Base-by-base conservation (phyloP, 78 protist genomes). In the Tieghemostelium lacteum region DNA sequence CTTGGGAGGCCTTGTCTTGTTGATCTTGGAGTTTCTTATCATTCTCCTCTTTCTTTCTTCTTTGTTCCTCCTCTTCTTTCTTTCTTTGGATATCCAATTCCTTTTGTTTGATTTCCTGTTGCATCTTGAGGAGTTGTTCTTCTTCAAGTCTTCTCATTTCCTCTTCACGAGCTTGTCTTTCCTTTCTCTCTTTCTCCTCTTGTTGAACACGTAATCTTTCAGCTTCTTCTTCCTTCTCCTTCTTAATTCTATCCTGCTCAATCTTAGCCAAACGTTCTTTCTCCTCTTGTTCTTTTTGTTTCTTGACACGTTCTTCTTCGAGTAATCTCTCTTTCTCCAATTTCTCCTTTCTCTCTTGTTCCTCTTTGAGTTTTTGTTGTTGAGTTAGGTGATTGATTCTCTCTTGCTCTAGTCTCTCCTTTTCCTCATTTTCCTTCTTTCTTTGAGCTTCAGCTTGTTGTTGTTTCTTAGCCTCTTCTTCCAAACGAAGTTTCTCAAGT, bases 1-100 rank as follows among this genome's bases (percentile, higher is more conserved):
- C 91, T 69, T 83, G 91, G 3, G 91, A 83, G 3, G 91, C 91
- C 63, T 83, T 83, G 57, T 83, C 91, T 69, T 83, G 91, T 49
- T 73, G 77, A 39, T 83, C 91, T 34, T 69, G 63, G 1, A 63
- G 63, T 39, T 73, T 73, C 58, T 58, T 66, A 28, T 69, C 80
- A n/a, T 55, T 54, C 24, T 83, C 91, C n/a, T 66, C 91, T 37
- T 63, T 61, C 29, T 63, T 58, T 57, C 78, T 58, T 29, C 78
- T 26, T 4, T 49, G 78, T 8, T 83, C 91, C 16, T 83, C 91
- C 20, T 83, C 78, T 4, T 40, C 19, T 6, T 39, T 55, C 64
- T 69, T 60, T 16, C 71, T 26, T 8, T 49, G 33, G 20, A 69
- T 40, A 20, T 83, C 91, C 28, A 58, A 69, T 64, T 83, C 78